Percentiles rank a stretch among this genome's conserved stretches.
Conservation (phyloP, 2,329 filamentous ascomycete species). For the Xylaria sp. region DNA sequence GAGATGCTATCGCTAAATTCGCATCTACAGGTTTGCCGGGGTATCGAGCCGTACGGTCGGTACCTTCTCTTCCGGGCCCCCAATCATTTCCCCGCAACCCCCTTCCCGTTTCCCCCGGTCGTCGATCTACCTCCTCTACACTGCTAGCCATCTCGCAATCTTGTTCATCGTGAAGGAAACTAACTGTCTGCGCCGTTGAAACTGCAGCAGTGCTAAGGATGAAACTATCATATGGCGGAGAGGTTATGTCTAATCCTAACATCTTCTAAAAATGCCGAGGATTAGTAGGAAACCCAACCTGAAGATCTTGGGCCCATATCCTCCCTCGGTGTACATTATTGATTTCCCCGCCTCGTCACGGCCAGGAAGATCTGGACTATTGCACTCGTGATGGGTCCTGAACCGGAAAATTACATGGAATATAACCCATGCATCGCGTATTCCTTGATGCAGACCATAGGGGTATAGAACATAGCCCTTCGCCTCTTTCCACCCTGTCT, state of each 20-base stretch:
- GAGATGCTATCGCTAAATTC: slow-evolving; percentile 20
- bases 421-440: slow-evolving; percentile 19
- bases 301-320: background rate
- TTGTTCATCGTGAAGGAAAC: background rate
- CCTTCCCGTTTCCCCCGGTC: background rate
- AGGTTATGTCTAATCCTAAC: background rate
- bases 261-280: background rate
- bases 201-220: background rate
- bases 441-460: background rate
- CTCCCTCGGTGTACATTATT: slow-evolving; percentile 14
- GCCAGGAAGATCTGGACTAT: background rate
- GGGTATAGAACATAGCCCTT: slow-evolving; percentile 9
- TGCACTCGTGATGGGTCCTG: background rate
- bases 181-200: background rate
- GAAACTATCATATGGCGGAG: background rate
- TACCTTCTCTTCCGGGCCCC: slow-evolving; percentile 31
- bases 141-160: background rate
- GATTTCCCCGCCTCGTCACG: slow-evolving; percentile 15
- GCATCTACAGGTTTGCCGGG: slow-evolving; percentile 14
- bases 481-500: background rate
- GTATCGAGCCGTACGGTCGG: slow-evolving; percentile 26
- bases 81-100: slow-evolving; percentile 32
- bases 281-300: background rate
- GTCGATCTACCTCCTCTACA: background rate
- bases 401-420: slow-evolving; percentile 9